phyloP scores from a whole-genome alignment of 129 eudicot genomes.

The Apium graveolens region DNA sequence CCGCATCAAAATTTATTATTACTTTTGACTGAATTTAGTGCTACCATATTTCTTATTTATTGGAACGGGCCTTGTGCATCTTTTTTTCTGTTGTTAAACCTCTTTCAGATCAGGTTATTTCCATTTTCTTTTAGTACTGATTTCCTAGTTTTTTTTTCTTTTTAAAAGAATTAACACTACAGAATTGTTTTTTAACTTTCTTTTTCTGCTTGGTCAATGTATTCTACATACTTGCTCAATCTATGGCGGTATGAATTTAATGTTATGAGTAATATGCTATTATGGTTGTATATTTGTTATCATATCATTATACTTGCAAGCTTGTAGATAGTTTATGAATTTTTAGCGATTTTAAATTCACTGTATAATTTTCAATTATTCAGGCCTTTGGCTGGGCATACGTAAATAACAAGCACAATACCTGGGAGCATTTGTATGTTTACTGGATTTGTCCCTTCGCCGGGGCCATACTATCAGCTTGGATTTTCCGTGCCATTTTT shows the following conservation, averaged over 20 bases:
- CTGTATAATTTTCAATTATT: not conserved
- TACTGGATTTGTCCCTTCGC: constrained; percentile 75
- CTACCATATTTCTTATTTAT: not conserved
- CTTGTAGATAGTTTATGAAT: not conserved
- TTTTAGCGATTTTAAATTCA: not conserved
- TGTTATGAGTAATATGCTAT: not conserved
- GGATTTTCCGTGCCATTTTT: constrained; percentile 58
- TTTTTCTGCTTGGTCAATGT: not conserved
- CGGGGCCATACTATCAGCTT: constrained; percentile 69
- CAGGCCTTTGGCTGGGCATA: constrained; percentile 94
- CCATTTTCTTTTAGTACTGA: not conserved
- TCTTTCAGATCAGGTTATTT: not conserved
- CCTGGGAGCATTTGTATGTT: constrained; percentile 81
- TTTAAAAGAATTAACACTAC: not conserved
- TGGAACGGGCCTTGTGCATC: not conserved
- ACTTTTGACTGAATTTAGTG: not conserved
- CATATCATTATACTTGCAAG: not conserved
- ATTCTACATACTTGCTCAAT: not conserved
- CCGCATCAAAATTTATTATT: not conserved
- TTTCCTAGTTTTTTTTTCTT: not conserved
- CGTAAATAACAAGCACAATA: constrained; percentile 51
- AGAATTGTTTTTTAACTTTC: not conserved
- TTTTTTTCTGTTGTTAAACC: not conserved
- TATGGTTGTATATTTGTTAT: not conserved
- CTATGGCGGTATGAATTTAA: not conserved